phyloP scores from a whole-genome alignment of 2,329 filamentous ascomycete species.

The Ophiobolus disseminans region DNA sequence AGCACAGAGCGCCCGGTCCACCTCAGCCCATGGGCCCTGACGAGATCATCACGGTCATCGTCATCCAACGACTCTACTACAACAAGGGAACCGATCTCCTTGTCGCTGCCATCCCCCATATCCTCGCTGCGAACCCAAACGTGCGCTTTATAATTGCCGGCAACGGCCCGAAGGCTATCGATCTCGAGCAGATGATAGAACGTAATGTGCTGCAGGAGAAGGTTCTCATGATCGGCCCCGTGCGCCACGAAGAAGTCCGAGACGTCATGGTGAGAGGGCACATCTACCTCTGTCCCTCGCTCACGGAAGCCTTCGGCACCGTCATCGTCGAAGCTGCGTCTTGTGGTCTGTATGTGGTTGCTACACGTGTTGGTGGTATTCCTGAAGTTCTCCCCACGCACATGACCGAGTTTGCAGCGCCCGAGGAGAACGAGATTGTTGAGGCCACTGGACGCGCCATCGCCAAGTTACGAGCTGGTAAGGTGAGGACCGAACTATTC shows the following conservation, averaged over 20 bases:
- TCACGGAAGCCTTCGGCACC: slow-evolving; percentile 97
- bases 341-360: slow-evolving; percentile 95
- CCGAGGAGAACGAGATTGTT: slow-evolving; percentile 94
- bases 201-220: slow-evolving; percentile 92
- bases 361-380: slow-evolving; percentile 94
- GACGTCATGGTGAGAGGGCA: slow-evolving; percentile 98
- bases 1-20: slow-evolving; percentile 56
- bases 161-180: slow-evolving; percentile 94
- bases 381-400: slow-evolving; percentile 93
- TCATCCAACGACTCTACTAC: slow-evolving; percentile 96
- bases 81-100: slow-evolving; percentile 98
- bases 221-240: slow-evolving; percentile 88
- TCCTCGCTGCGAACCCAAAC: slow-evolving; percentile 86
- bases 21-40: slow-evolving; percentile 77
- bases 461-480: slow-evolving; percentile 80
- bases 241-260: slow-evolving; percentile 94
- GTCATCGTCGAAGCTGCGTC: slow-evolving; percentile 97
- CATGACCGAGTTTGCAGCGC: slow-evolving; percentile 97
- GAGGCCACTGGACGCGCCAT: slow-evolving; percentile 89
- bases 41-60: slow-evolving; percentile 93
- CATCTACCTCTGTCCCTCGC: slow-evolving; percentile 92
- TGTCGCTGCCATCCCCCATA: slow-evolving; percentile 93
- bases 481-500: slow-evolving; percentile 89
- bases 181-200: slow-evolving; percentile 97
- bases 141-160: slow-evolving; percentile 97